A percentile compares a stretch with the other conserved stretches of the same genome.
Evolutionary conservation across 1,284 basidiomycete genomes (phyloP).

Genomic region (Puccinia horiana): DNA sequence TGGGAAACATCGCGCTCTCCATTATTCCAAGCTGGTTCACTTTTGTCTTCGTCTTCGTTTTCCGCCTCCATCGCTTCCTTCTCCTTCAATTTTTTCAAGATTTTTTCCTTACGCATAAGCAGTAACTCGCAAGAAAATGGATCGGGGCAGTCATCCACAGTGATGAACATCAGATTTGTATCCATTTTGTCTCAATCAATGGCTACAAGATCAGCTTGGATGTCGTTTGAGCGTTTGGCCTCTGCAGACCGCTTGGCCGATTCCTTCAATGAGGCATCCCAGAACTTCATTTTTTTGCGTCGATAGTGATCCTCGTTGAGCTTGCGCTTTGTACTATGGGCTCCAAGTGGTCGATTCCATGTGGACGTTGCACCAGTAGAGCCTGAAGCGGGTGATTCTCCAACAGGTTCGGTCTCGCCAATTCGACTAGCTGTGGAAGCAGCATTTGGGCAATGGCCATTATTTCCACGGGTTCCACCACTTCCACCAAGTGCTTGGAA

Average conservation of each 20-base stretch:
- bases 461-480: no score
- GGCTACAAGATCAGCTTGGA: background rate
- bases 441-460: no score
- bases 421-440: no score
- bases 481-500: no score
- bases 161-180: background rate
- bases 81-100: no score
- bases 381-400: no score
- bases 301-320: background rate
- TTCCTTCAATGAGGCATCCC: background rate
- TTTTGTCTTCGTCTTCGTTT: background rate
- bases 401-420: no score
- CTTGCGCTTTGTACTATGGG: background rate
- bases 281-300: background rate
- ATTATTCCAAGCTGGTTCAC: background rate
- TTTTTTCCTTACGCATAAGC: background rate
- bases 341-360: no score
- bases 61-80: no score
- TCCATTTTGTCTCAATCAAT: background rate
- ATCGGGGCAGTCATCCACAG: background rate
- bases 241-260: background rate
- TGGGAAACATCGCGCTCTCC: no score
- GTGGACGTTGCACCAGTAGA: background rate
- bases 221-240: background rate
- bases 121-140: background rate